Base-by-base conservation (phyloP, 345 rosid species). In the Eucalyptus globulus region DNA sequence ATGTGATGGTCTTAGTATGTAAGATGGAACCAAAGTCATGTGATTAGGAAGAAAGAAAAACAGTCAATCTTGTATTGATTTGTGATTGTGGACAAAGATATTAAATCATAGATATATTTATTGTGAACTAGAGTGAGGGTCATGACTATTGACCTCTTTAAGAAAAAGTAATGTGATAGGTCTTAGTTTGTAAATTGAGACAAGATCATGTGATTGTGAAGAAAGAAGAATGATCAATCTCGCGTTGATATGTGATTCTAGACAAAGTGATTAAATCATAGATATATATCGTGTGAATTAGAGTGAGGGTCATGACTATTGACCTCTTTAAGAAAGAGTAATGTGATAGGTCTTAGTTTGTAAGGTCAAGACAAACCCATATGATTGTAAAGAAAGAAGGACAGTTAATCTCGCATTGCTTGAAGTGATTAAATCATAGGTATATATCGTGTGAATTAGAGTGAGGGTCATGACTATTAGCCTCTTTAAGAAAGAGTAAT, bases 331-430 rank as follows among this genome's bases (percentile, higher is more conserved):
- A 62, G 69, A 12, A 62, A 62, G 16, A 60, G 31, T 27, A 27
- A 27, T 62, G 31, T 27, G 69, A 62, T 6, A 11, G 8, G 1
- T 60, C 15, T 27, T 24, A 6, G 69, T 60, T 60, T 27, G 69
- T 26, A 27, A 56, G 62, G 12, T 56, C 6, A 3, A 56, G 62
- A 56, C 62, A 56, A 56, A 24, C 12, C 6, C 62, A 56, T 56
- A 29, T 56, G 62, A 22, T 24, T 56, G 29, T 4, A 13, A 56
- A 56, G 62, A 22, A 24, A 24, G 29, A 10, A 24, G 2, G 10
- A 22, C 3, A 22, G 27, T 24, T 2, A 56, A 56, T 56, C 3
- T 10, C 0, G 12, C 3, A 0, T 56, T 56, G 29, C 11, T 24
- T 0, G 1, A 56, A 22, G 13, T 56, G 62, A 56, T 22, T 56